A percentile compares a stretch with the other conserved stretches of the same genome.
These are phyloP conservation scores for Suillus tomentosus DNA, from an alignment of 768 basidiomycete species.

Conservation along the genomic window DNA sequence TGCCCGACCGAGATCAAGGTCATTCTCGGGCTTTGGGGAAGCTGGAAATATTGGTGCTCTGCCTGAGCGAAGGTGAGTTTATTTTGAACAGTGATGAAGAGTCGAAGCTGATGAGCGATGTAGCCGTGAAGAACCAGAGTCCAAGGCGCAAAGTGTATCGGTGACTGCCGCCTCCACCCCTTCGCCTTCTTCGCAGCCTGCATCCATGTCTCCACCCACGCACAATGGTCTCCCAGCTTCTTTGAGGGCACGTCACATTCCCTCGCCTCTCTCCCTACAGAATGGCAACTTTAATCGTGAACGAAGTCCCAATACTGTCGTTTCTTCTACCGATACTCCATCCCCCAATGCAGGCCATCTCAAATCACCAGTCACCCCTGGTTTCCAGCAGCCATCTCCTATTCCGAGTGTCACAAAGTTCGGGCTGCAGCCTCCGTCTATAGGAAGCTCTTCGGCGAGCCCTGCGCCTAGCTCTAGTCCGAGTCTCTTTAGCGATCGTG, in stretches of 20 bases:
- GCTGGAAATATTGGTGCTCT: slow-evolving; percentile 11
- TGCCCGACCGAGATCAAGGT: slow-evolving; percentile 61
- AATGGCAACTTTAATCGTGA: slow-evolving; percentile 12
- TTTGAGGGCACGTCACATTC: slow-evolving; percentile 22
- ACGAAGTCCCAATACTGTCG: slow-evolving; percentile 4
- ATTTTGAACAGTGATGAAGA: slow-evolving; percentile 1
- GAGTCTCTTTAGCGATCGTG: slow-evolving; percentile 16
- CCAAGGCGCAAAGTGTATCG: slow-evolving; percentile 1
- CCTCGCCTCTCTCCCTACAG: slow-evolving; percentile 23
- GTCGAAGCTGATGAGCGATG: slow-evolving; percentile 11
- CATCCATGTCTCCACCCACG: slow-evolving; percentile 2
- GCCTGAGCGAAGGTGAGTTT: slow-evolving; percentile 23
- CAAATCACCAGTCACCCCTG: slow-evolving; percentile 41
- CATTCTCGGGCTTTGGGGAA: slow-evolving; percentile 72
- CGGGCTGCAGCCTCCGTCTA: background rate
- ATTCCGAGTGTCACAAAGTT: slow-evolving; percentile 13
- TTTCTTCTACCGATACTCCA: slow-evolving; percentile 26
- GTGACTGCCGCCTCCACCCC: background rate
- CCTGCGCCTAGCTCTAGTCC: slow-evolving; percentile 17
- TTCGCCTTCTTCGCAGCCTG: background rate
- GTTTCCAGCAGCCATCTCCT: slow-evolving; percentile 28
- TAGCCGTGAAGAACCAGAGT: slow-evolving; percentile 29
- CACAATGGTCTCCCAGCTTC: slow-evolving; percentile 21
- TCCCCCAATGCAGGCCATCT: slow-evolving; percentile 38
- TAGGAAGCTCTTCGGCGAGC: slow-evolving; percentile 15